Evolutionary conservation across 2,329 filamentous ascomycete genomes (phyloP).

Genomic region (Epichloe bromicola): DNA sequence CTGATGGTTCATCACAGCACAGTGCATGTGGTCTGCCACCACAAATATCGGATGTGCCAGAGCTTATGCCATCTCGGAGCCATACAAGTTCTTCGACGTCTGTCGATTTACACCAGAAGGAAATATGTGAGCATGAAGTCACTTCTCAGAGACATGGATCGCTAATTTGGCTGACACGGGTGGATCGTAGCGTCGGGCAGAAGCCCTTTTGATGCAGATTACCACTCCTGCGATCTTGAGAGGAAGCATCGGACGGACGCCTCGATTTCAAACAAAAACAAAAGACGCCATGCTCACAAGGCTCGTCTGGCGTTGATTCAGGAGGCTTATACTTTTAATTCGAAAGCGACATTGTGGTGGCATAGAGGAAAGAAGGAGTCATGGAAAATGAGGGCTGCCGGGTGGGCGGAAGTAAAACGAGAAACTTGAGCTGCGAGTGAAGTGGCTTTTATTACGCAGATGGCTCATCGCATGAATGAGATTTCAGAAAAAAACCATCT

Average conservation of each 20-base stretch:
- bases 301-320: no score
- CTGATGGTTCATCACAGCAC: conserved; percentile 13
- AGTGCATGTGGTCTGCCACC: conserved; percentile 23
- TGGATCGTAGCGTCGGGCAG: conserved; percentile 14
- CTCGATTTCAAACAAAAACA: conserved; percentile 12
- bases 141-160: no score
- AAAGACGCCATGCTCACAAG: not conserved
- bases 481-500: no score
- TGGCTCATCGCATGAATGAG: not conserved
- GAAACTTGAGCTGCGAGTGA: not conserved
- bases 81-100: conserved; percentile 21
- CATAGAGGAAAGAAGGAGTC: not conserved
- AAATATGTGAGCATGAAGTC: conserved; percentile 19
- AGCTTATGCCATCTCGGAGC: conserved; percentile 17
- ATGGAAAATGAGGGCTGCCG: no score
- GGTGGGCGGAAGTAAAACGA: not conserved
- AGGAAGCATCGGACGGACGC: not conserved
- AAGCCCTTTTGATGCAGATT: conserved; percentile 11
- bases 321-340: not conserved
- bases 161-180: not conserved
- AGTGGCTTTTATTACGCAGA: not conserved
- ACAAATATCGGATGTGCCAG: conserved; percentile 22
- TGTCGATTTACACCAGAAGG: conserved; percentile 23
- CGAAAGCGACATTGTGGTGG: not conserved
- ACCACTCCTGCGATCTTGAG: not conserved